phyloP scores from a whole-genome alignment of 306 rosid genomes.

The Sophora flavescens region DNA sequence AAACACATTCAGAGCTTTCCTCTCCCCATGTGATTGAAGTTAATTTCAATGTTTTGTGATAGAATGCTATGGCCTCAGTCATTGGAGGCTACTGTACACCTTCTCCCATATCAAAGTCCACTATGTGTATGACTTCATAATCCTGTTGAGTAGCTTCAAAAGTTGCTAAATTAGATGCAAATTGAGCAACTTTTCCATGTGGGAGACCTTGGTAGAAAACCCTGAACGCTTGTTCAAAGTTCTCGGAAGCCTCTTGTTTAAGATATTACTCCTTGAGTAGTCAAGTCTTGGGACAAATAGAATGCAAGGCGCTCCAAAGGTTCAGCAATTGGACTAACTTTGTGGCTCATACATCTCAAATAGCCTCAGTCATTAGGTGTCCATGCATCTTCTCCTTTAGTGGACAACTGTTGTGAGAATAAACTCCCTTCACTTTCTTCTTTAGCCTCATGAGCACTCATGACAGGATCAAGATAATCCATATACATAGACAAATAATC shows the following conservation, averaged over 20 bases:
- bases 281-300: slow-evolving; percentile 46
- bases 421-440: slow-evolving; percentile 51
- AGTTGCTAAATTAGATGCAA: slow-evolving; percentile 55
- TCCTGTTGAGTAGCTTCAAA: slow-evolving; percentile 57
- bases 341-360: slow-evolving; percentile 51
- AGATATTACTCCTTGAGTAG: slow-evolving; percentile 42
- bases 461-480: slow-evolving; percentile 42
- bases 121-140: slow-evolving; percentile 54
- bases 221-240: slow-evolving; percentile 48
- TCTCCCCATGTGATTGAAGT: slow-evolving; percentile 53
- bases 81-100: slow-evolving; percentile 59
- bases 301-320: slow-evolving; percentile 61
- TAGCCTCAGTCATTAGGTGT: too few species aligned
- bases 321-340: slow-evolving; percentile 53
- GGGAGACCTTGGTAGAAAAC: slow-evolving; percentile 54
- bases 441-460: slow-evolving; percentile 17
- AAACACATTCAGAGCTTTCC: slow-evolving; percentile 32
- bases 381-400: slow-evolving; percentile 47
- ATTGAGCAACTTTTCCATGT: slow-evolving; percentile 56
- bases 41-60: slow-evolving; percentile 47
- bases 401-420: too few species aligned
- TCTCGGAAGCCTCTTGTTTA: slow-evolving; percentile 55
- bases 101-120: slow-evolving; percentile 60
- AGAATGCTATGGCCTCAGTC: slow-evolving; percentile 49
- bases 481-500: slow-evolving; percentile 52